Base-by-base conservation (phyloP, 2,329 filamentous ascomycete genomes). In the Pochonia chlamydosporia region DNA sequence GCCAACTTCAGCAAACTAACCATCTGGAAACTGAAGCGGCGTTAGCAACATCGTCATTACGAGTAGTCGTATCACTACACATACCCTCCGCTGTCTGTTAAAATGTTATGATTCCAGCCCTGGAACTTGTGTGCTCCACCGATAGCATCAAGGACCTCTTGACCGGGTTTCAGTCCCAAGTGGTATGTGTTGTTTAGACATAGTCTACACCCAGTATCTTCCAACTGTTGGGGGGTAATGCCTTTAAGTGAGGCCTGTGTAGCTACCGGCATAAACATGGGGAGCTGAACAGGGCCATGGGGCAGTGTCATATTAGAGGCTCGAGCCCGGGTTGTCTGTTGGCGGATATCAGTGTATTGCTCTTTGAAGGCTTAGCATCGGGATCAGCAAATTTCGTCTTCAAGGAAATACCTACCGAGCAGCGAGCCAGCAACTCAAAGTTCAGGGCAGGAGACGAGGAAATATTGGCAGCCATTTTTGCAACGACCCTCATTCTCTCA, bases 131-230 rank as follows among this genome's bases (percentile, higher is more conserved):
- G 95, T 24, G 93, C 93, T 47, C 95, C 93, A 37, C 93, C 93
- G 44, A 97, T 77, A 2, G 84, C 79, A 58, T 95, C 89, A 18
- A 99, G 76, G 5, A 91, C 87, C 31, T 88, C 85, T 64, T 97
- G 91, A 1, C 93, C 95, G 1, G 93, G 93, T 68, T 96, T 97
- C 47, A 99, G 73, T 9, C 93, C 93, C 51, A 99, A 73, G 65
- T 99, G 93, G 63, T 99, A 99, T 11, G 93, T 99, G 69, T 99
- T 99, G 71, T 99, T 99, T 54, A 99, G 73, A 65, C 93, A 99
- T 36, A 99, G 72, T 49, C 87, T 82, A 61, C 95, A 99, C 37
- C 88, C 83, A 1, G 91, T 95, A 46, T 89, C 84, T 59, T 93
- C 91, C 3, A 99, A 75, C 62, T 99, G 93, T 55, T 92, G 85